Percentiles rank a stretch among this genome's conserved stretches.
These are phyloP conservation scores for Solanum chiquidenum DNA, from an alignment of 257 asterid genomes.

Conservation along the genomic window DNA sequence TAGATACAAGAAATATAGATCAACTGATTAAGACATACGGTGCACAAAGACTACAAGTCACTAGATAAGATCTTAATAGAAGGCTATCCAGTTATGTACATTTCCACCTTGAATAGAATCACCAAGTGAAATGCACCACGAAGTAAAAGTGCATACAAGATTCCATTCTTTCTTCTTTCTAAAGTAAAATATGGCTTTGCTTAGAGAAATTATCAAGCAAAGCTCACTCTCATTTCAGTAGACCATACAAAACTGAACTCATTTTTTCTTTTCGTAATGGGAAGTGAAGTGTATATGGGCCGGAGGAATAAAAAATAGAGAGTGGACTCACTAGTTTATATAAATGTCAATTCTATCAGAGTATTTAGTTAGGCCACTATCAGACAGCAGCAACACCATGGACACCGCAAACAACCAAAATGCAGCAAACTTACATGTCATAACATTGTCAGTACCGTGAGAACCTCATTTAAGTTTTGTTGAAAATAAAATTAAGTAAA, in stretches of 20 bases:
- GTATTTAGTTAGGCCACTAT: background rate
- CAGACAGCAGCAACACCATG: background rate
- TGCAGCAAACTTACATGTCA: background rate
- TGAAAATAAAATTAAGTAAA: background rate
- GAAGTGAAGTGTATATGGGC: background rate
- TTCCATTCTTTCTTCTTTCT: background rate
- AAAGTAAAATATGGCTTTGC: background rate
- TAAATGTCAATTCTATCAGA: background rate
- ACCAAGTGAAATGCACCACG: background rate
- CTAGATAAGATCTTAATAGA: background rate
- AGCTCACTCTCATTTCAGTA: background rate
- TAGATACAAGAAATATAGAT: background rate
- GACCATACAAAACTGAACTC: background rate
- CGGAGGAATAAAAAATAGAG: background rate
- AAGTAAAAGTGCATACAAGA: background rate
- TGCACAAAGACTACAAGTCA: background rate
- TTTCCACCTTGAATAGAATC: background rate
- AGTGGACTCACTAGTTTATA: background rate
- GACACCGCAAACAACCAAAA: background rate
- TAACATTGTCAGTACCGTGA: background rate
- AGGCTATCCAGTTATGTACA: background rate
- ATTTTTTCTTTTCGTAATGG: background rate
- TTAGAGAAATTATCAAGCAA: background rate
- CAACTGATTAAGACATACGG: background rate
- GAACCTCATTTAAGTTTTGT: background rate